Base-by-base conservation (phyloP, 2,329 filamentous ascomycete genomes). In the Penicillium sp. region DNA sequence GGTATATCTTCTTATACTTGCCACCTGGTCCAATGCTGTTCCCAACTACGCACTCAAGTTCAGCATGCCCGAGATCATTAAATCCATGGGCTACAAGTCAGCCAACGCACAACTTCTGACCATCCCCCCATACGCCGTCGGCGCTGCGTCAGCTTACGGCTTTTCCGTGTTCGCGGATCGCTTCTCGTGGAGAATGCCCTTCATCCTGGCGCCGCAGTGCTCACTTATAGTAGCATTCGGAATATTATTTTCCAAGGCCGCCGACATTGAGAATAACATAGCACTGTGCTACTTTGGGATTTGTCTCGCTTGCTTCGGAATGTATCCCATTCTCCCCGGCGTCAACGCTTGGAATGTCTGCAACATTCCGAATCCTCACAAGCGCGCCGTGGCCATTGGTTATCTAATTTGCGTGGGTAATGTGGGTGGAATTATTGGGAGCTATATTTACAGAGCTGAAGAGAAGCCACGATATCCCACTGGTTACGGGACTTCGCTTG, bases 211-310 rank as follows among this genome's bases (percentile, higher is more conserved):
- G 1, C 72, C 74, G 0, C 72, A 76, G 48, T 34, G 69, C 7
- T 67, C 62, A 6, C 56, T 76, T 5, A 64, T 77, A n/a, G 61
- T 72, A 1, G 71, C 69, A 0, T 77, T 74, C 39, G 60, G 64
- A 11, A 73, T 77, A 16, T 55, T 78, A 0, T 72, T 77, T 32
- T 57, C 61, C n/a, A 71, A 73, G 34, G 70, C 72, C 2, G 72
- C 64, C 5, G 61, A 75, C 11, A 72, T 78, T 22, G 58, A 70
- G 20, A 57, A 72, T 24, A 78, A 79, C 50, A 70, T 80, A 18
- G 74, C 69, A 0, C 61, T 74, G 0, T 74, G 74, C 50, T 79
- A 78, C 57, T 78, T 79, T 47, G 76, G 72, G 1, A 73, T 80
- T 31, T 76, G 74, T 38, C 62, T 81, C 5, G 74, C 78, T 0